These are phyloP conservation scores for Phellinidium pouzarii DNA, from an alignment of 1,284 basidiomycete genomes.

Conservation along the genomic window DNA sequence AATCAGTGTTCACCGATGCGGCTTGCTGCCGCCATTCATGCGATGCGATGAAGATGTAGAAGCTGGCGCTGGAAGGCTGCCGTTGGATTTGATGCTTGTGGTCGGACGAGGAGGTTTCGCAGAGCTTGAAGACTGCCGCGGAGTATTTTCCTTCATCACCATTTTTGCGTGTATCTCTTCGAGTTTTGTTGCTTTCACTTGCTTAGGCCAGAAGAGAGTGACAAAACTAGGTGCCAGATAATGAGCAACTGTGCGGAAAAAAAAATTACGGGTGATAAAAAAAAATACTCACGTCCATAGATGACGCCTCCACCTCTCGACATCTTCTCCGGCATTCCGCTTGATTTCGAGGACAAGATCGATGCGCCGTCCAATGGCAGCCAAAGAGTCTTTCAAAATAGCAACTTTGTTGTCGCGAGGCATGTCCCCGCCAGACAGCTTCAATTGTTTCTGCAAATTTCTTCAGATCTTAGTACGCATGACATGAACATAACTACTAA, in stretches of 20 bases:
- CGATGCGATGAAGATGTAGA: constrained; percentile 31
- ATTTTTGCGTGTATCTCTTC: constrained; percentile 93
- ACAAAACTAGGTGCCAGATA: constrained; percentile 57
- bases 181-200: constrained; percentile 85
- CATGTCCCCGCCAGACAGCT: constrained; percentile 87
- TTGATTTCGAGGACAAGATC: constrained; percentile 78
- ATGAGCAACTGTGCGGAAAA: constrained; percentile 7
- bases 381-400: constrained; percentile 92
- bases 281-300: constrained; percentile 80
- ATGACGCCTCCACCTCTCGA: constrained; percentile 85
- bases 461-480: not conserved
- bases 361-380: constrained; percentile 90
- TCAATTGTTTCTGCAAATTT: constrained; percentile 76
- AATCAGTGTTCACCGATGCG: constrained; percentile 35
- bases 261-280: constrained; percentile 7
- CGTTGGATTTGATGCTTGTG: constrained; percentile 44
- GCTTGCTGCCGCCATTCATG: constrained; percentile 45
- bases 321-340: constrained; percentile 68
- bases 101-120: constrained; percentile 43
- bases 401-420: constrained; percentile 92
- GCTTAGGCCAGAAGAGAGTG: constrained; percentile 95
- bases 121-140: constrained; percentile 38
- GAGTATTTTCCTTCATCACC: constrained; percentile 73
- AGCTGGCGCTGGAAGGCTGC: constrained; percentile 19
- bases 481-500: constrained; percentile 35